phyloP scores from a whole-genome alignment of 176 grass and related monocot genomes.

The Thalia dealbata region DNA sequence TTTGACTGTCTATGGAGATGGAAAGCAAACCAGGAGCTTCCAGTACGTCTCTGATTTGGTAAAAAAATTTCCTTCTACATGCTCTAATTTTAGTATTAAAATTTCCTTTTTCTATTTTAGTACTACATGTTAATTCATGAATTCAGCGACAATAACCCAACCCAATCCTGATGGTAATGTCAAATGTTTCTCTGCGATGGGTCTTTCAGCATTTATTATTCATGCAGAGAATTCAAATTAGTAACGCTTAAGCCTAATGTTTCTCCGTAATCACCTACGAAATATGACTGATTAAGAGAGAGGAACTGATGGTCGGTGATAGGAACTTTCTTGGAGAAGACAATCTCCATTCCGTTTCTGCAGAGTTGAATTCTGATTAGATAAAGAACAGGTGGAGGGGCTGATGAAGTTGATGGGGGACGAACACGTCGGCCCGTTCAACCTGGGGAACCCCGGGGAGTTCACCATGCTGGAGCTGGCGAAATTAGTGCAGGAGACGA shows the following conservation, averaged over 20 bases:
- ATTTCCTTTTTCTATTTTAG: too few relatives aligned
- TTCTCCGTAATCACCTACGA: too few relatives aligned
- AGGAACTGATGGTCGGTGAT: neutral
- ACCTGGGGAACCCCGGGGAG: neutral
- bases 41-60: constrained; percentile 96
- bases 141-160: too few relatives aligned
- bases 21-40: constrained; percentile 95
- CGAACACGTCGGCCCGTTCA: neutral
- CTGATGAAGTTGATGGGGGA: neutral
- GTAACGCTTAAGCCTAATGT: too few relatives aligned
- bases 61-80: neutral
- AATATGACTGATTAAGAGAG: neutral
- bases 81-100: neutral
- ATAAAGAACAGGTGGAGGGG: neutral
- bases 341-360: neutral
- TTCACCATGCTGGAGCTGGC: neutral
- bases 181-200: too few relatives aligned
- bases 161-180: too few relatives aligned
- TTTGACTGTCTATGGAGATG: constrained; percentile 82
- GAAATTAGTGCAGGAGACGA: neutral
- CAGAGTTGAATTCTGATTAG: neutral
- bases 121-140: too few relatives aligned
- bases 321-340: neutral
- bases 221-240: too few relatives aligned
- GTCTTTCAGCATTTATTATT: too few relatives aligned